Evolutionary conservation across 306 rosid species (phyloP), one percentile per base, ranked within the genome.

Genomic region (Arachis hypogaea): DNA sequence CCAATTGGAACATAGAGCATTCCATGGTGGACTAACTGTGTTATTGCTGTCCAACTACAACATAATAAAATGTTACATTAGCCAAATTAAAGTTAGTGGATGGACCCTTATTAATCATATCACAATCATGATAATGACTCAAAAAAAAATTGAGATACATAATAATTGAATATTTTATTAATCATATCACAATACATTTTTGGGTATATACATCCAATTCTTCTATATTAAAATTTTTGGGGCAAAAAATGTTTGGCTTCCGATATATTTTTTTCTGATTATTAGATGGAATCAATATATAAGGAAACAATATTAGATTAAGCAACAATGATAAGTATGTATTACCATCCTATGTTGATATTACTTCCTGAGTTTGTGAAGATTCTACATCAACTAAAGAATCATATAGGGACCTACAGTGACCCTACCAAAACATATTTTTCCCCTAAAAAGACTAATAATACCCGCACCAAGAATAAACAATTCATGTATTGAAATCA

Each of bases 1-100:
- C 95, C 97, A 61, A 88, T 87, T 9, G 97, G 95, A 64, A 91
- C 91, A 79, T 87, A 91, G 2, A 91, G 60, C 97, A 91, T 91
- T 4, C 97, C 97, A 65, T 91, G 97, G 81, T 91, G 92, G 67
- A 80, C 97, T 79, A 91, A 78, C 45, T 88, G 91, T 75, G 88
- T 88, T 56, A 91, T 83, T 71, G 97, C 95, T 75, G 97, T 91
- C 90, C 92, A 88, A 3, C 97, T 89, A 88, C 83, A 82, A 68
- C 70, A 73, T 33, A 33, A 33, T 33, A 33, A 33, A 33, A 33
- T 33, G 44, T n/a, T 9, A 38, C 66, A 16, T 46, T 38, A 57
- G 3, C 3, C 22, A 0, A 46, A 38, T 40, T 5, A 43, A 55
- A 6, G 16, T 72, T 66, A 78, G 9, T 65, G 4, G 40, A 58